Base-by-base conservation (phyloP, 2,329 filamentous ascomycete species). In the Dryadomyces quercus-mongolicae region DNA sequence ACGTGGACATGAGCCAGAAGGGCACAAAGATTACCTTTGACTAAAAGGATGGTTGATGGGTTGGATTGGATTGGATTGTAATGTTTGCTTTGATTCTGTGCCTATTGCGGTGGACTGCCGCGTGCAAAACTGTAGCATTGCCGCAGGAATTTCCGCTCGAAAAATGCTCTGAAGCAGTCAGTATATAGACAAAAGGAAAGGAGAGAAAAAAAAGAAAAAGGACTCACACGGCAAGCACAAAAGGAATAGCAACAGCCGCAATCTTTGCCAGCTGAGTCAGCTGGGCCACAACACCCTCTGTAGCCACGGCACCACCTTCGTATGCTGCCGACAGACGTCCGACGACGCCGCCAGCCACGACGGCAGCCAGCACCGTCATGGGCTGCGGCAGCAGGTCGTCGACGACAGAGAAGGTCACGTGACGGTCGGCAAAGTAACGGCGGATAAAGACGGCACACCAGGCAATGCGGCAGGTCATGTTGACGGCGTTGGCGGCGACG, bases 11-110 rank as follows among this genome's bases (percentile, higher is more conserved):
- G 68, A 88, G 80, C 67, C 86, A 92, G 71, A 85, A 87, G 69
- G 84, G 88, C 31, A 93, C 86, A 55, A 96, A 95, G 76, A 95
- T 96, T 66, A 91, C 82, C 49, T 96, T 96, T 73, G 89, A 95
- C 64, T 79, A 8, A n/a, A n/a, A 34, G 22, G 5, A 31, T 31
- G 25, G 25, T 31, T 31, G 25, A n/a, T n/a, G n/a, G n/a, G n/a
- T n/a, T 43, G 40, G n/a, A 13, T 13, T 5, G n/a, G 12, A 68
- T 57, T 44, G 44, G n/a, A 16, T 40, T 3, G 10, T 40, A 40
- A 56, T 49, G 13, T n/a, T n/a, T 3, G 46, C 20, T 22, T 22
- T 31, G 13, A 22, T 31, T 15, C 3, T 1, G 4, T 50, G 21
- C 21, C 5, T n/a, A 42, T 13, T 21, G n/a, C 22, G 9, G 16